Percentiles rank a stretch among this genome's conserved stretches.
Evolutionary conservation across 352 stramenopile species (phyloP).

Genomic region (Globisporangium iwayamae): DNA sequence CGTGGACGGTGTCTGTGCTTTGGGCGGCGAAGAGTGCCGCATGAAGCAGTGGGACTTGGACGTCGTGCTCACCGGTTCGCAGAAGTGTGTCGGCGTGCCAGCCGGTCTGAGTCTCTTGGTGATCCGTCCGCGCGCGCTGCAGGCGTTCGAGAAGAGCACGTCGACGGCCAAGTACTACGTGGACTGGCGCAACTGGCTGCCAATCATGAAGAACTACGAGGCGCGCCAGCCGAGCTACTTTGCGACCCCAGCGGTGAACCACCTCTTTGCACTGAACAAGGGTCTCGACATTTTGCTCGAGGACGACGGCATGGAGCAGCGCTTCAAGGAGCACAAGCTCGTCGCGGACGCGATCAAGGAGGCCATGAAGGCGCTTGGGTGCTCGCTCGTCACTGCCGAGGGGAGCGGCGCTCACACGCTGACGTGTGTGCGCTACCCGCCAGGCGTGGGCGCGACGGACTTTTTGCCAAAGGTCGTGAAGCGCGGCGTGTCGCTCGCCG

Average conservation of each 20-base stretch:
- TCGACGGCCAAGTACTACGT: slow-evolving; percentile 66
- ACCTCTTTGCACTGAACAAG: slow-evolving; percentile 70
- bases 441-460: slow-evolving; percentile 54
- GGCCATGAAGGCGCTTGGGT: slow-evolving; percentile 60
- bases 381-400: slow-evolving; percentile 49
- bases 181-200: slow-evolving; percentile 77
- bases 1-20: slow-evolving; percentile 68
- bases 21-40: slow-evolving; percentile 67
- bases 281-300: slow-evolving; percentile 65
- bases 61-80: slow-evolving; percentile 72
- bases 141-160: slow-evolving; percentile 58
- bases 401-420: slow-evolving; percentile 61
- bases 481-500: slow-evolving; percentile 68
- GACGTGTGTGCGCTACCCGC: slow-evolving; percentile 72
- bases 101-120: slow-evolving; percentile 64
- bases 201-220: slow-evolving; percentile 86
- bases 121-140: slow-evolving; percentile 60
- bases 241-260: slow-evolving; percentile 73
- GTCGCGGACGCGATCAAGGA: slow-evolving; percentile 62
- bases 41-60: slow-evolving; percentile 83
- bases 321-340: slow-evolving; percentile 63
- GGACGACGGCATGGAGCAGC: slow-evolving; percentile 74
- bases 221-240: slow-evolving; percentile 74
- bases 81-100: slow-evolving; percentile 75
- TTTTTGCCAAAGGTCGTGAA: slow-evolving; percentile 73